Conservation (phyloP, 495 filamentous ascomycete species). For the Annulohypoxylon maeteangense region DNA sequence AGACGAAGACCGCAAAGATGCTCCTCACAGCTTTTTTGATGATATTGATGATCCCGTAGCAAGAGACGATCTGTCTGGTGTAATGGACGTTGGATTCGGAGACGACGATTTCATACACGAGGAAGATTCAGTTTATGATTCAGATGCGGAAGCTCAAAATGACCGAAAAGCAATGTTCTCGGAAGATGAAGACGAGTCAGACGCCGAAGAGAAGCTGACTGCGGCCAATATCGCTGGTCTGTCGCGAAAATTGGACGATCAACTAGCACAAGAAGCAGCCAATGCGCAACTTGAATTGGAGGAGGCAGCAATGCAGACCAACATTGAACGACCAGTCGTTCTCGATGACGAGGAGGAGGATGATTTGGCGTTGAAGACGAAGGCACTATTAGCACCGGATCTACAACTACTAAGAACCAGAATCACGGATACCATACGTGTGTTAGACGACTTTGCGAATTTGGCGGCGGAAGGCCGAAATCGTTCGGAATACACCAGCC, state of each 20-base stretch:
- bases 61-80: constrained; percentile 64
- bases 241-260: constrained; percentile 79
- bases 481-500: constrained; percentile 84
- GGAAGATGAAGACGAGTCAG: constrained; percentile 90
- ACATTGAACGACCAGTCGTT: constrained; percentile 82
- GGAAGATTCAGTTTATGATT: constrained; percentile 77
- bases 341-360: constrained; percentile 66
- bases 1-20: constrained; percentile 62
- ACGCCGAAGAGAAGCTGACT: constrained; percentile 89
- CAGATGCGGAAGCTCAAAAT: constrained; percentile 74
- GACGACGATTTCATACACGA: constrained; percentile 68
- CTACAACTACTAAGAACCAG: constrained; percentile 88
- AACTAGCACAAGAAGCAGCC: constrained; percentile 74
- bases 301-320: constrained; percentile 91
- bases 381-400: constrained; percentile 78
- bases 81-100: constrained; percentile 56
- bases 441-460: constrained; percentile 86
- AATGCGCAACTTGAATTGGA: constrained; percentile 84
- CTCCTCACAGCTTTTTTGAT: too few relatives aligned
- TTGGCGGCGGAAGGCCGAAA: constrained; percentile 80
- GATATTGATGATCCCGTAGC: too few relatives aligned
- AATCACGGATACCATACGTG: constrained; percentile 92
- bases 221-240: constrained; percentile 96
- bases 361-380: constrained; percentile 56
- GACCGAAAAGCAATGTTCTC: constrained; percentile 80